Conservation (phyloP, 2,329 filamentous ascomycete species). For the Aplosporella prunicola region DNA sequence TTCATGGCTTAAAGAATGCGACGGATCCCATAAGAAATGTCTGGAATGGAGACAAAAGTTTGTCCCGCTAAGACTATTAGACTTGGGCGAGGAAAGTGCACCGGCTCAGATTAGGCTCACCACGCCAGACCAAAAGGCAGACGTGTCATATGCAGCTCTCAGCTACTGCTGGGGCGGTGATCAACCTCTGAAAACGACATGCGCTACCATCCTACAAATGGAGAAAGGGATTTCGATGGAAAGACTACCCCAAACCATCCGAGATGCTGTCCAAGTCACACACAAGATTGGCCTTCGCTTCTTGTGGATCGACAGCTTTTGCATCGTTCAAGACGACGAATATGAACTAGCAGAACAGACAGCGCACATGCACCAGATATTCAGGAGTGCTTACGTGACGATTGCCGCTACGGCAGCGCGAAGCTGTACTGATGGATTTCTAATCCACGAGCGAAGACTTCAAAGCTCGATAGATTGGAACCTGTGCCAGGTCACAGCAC, state of each 20-base stretch:
- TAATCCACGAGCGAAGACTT: no score
- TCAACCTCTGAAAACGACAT: not conserved
- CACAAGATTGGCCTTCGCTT: not conserved
- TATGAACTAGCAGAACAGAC: not conserved
- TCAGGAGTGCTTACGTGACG: conserved; percentile 6
- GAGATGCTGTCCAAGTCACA: not conserved
- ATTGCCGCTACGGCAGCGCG: conserved; percentile 1
- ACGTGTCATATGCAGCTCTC: not conserved
- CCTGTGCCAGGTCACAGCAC: no score
- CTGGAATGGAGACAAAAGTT: no score
- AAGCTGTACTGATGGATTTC: conserved; percentile 2
- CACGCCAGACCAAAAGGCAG: no score
- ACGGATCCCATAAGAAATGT: no score
- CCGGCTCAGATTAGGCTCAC: no score
- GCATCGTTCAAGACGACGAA: conserved; percentile 3
- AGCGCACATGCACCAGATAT: conserved; percentile 4
- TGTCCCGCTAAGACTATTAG: no score
- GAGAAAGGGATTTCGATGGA: conserved; percentile 1
- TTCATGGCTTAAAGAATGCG: no score
- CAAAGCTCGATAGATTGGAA: no score
- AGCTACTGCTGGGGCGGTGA: conserved; percentile 2
- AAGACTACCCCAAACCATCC: not conserved
- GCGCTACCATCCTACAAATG: not conserved
- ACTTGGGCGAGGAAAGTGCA: no score
- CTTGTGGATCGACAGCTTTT: conserved; percentile 4